Base-by-base conservation (phyloP, 2,329 filamentous ascomycete species). In the Pseudonectria foliicola region DNA sequence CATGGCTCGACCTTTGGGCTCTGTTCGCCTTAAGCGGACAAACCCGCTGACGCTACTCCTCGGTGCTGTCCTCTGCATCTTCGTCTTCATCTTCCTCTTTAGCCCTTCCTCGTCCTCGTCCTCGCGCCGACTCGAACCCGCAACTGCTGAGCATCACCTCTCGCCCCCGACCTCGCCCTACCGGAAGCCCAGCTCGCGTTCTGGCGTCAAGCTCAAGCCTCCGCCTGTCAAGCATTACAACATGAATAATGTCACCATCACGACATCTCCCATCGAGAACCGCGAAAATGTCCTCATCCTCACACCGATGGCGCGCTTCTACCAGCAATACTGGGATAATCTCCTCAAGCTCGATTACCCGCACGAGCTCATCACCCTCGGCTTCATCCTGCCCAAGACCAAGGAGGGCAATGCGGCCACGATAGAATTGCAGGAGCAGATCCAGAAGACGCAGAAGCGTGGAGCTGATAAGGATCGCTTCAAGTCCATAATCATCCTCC, bases 281-380 rank as follows among this genome's bases (percentile, higher is more conserved):
- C 70, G 77, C 46, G 92, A 98, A 67, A 83, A 82, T 33, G 73
- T 98, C 40, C 79, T 98, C 36, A 85, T 98, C 55, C 75, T 98
- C 41, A 95, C 92, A 2, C 92, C 92, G 8, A 80, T 98, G 64
- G 84, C 87, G 23, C 79, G 85, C 43, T 98, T 96, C 71, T 96
- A 95, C 63, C 81, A 85, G 51, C 80, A 75, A 49, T 98, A 96
- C 68, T 98, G 92, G 90, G 82, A 93, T 60, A 98, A 96, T 53
- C 71, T 98, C 18, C 60, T 89, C 48, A 77, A 77, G 56, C 73
- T 98, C 37, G 74, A 66, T 53, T 98, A 96, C 59, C 92, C 92
- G 3, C 92, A 95, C 64, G 85, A 95, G 40, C 77, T 96, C 44
- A 93, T 98, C 55, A 93, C 87, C 1, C 71, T 98, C 18, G 92